phyloP scores from a whole-genome alignment of 2,329 filamentous ascomycete species.

The Bretziella fagacearum region DNA sequence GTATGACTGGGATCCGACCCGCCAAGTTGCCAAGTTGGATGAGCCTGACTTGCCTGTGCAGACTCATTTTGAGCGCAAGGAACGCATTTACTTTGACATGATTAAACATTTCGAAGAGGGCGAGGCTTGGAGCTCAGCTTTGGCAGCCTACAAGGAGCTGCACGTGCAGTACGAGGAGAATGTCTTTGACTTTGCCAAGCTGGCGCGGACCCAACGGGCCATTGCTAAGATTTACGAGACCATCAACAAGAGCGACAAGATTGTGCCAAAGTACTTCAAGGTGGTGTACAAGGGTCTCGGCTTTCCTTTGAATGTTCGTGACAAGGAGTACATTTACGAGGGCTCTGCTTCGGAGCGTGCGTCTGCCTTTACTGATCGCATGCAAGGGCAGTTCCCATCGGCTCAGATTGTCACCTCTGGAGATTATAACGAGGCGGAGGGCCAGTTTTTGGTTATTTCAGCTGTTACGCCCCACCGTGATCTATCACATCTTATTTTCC shows the following conservation, averaged over 20 bases:
- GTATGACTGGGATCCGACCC: constrained; percentile 74
- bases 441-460: constrained; percentile 74
- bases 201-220: constrained; percentile 73
- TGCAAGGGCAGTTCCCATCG: constrained; percentile 77
- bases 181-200: constrained; percentile 77
- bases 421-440: constrained; percentile 64
- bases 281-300: constrained; percentile 80
- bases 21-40: constrained; percentile 43
- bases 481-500: constrained; percentile 66
- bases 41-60: constrained; percentile 72
- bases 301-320: constrained; percentile 62
- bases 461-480: constrained; percentile 70
- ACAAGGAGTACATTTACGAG: constrained; percentile 89
- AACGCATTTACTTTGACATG: constrained; percentile 82
- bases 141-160: constrained; percentile 79
- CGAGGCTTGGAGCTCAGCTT: constrained; percentile 79
- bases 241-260: constrained; percentile 63
- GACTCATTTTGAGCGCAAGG: constrained; percentile 80
- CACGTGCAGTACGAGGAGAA: constrained; percentile 82
- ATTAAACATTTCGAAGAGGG: constrained; percentile 90
- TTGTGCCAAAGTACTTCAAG: constrained; percentile 75
- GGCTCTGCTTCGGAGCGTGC: constrained; percentile 61
- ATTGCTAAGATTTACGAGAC: constrained; percentile 87
- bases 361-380: constrained; percentile 69
- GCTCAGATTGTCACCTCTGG: constrained; percentile 62